phyloP scores from a whole-genome alignment of 371 early-diverging fungal genomes.

The Coemansia sp. region DNA sequence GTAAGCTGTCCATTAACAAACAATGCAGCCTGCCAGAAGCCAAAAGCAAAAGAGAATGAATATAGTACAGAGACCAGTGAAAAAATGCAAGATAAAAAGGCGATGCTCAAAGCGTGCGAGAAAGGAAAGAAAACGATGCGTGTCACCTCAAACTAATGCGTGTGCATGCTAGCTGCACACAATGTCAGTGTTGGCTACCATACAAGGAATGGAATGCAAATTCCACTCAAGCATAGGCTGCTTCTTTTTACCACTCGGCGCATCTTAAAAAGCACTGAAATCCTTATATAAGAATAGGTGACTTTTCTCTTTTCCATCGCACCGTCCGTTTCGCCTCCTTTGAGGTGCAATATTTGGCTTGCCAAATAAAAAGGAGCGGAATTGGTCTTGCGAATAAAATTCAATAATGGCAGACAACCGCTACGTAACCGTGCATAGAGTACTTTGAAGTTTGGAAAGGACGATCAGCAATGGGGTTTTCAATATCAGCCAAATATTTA shows the following conservation, averaged over 20 bases:
- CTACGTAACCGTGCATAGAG: background rate
- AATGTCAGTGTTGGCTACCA: too few species aligned
- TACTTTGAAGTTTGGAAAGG: background rate
- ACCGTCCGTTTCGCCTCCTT: background rate
- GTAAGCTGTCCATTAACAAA: background rate
- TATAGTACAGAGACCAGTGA: background rate
- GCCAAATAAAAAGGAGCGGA: background rate
- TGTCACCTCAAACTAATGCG: background rate
- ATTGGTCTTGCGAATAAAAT: too few species aligned
- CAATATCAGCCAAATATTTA: background rate
- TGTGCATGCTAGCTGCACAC: background rate
- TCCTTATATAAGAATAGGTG: background rate
- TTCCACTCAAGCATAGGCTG: too few species aligned
- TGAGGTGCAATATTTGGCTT: background rate
- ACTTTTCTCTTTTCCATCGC: background rate
- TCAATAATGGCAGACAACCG: too few species aligned
- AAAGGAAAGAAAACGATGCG: background rate
- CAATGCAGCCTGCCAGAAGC: background rate
- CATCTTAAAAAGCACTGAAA: too few species aligned
- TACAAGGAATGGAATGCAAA: too few species aligned
- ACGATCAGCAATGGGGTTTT: background rate
- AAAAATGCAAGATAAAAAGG: slow-evolving; percentile 1
- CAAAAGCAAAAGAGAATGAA: background rate
- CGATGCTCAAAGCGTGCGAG: background rate
- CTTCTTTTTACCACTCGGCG: too few species aligned